These are phyloP conservation scores for Lachnum nothofagi DNA, from an alignment of 2,329 filamentous ascomycete species.

Conservation along the genomic window DNA sequence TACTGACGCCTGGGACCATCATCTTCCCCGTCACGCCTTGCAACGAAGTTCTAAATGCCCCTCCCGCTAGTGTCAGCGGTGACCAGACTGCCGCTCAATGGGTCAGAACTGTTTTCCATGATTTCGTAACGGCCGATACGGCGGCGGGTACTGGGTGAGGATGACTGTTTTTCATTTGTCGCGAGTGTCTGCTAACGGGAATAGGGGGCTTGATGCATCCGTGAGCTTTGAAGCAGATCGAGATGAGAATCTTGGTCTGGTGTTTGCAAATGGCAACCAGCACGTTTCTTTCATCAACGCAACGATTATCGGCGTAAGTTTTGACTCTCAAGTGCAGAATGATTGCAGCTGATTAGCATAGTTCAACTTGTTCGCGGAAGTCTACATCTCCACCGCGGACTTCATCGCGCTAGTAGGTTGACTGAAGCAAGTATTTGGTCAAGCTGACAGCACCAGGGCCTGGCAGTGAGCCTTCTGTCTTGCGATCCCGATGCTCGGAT, in stretches of 20 bases:
- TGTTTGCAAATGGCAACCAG: constrained; percentile 9
- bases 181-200: neutral
- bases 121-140: constrained; percentile 15
- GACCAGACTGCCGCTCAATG: constrained; percentile 21
- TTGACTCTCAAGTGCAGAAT: neutral
- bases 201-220: constrained; percentile 22
- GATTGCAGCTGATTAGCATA: neutral
- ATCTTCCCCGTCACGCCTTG: constrained; percentile 15
- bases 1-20: constrained; percentile 11
- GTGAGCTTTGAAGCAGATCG: constrained; percentile 17
- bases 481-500: constrained; percentile 9
- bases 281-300: constrained; percentile 6
- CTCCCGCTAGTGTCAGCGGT: constrained; percentile 5
- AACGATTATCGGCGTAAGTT: constrained; percentile 6
- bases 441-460: constrained; percentile 4
- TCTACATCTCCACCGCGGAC: constrained; percentile 11
- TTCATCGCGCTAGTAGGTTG: constrained; percentile 11
- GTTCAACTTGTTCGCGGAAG: neutral
- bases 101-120: constrained; percentile 21
- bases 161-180: neutral
- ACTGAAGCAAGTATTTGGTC: neutral
- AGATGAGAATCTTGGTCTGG: constrained; percentile 16
- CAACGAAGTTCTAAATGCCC: constrained; percentile 8
- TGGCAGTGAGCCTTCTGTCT: constrained; percentile 3
- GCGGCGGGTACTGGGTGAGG: constrained; percentile 16